These are phyloP conservation scores for Ophiostoma ulmi DNA, from an alignment of 2,329 filamentous ascomycete species.

Conservation along the genomic window DNA sequence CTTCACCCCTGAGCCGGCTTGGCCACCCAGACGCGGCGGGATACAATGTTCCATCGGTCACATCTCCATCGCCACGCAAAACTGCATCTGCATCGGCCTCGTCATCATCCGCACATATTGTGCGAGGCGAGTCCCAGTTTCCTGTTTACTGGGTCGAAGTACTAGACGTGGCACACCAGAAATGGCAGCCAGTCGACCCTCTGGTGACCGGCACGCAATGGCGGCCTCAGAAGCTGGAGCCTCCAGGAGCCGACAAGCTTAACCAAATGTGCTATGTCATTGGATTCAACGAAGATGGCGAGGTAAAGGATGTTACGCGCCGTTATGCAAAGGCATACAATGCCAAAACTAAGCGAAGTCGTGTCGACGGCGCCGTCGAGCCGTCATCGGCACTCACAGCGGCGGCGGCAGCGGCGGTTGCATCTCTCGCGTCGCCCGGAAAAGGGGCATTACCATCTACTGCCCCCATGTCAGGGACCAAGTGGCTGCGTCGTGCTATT, in stretches of 20 bases:
- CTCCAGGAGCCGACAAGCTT: constrained; percentile 68
- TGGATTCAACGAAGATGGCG: constrained; percentile 74
- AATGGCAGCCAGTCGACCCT: constrained; percentile 86
- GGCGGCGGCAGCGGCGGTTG: neutral
- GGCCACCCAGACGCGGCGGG: constrained; percentile 52
- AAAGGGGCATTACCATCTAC: neutral
- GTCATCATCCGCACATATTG: constrained; percentile 34
- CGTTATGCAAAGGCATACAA: constrained; percentile 86
- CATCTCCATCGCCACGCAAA: constrained; percentile 27
- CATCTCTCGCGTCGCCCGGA: neutral
- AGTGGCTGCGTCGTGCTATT: constrained; percentile 53
- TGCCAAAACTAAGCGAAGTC: constrained; percentile 75
- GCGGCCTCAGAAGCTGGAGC: constrained; percentile 72
- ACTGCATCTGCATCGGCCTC: constrained; percentile 35
- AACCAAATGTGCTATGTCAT: constrained; percentile 81
- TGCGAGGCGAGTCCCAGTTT: constrained; percentile 68
- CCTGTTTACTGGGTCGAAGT: constrained; percentile 95
- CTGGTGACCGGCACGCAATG: constrained; percentile 75
- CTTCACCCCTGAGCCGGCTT: constrained; percentile 44
- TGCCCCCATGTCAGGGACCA: constrained; percentile 19
- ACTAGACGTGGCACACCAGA: constrained; percentile 78
- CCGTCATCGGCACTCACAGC: constrained; percentile 22
- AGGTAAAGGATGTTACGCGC: constrained; percentile 76
- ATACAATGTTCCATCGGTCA: constrained; percentile 45
- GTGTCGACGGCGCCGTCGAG: constrained; percentile 56